Evolutionary conservation across 1,139 yeast species (phyloP).

Genomic region (Yamadazyma trypodendri): DNA sequence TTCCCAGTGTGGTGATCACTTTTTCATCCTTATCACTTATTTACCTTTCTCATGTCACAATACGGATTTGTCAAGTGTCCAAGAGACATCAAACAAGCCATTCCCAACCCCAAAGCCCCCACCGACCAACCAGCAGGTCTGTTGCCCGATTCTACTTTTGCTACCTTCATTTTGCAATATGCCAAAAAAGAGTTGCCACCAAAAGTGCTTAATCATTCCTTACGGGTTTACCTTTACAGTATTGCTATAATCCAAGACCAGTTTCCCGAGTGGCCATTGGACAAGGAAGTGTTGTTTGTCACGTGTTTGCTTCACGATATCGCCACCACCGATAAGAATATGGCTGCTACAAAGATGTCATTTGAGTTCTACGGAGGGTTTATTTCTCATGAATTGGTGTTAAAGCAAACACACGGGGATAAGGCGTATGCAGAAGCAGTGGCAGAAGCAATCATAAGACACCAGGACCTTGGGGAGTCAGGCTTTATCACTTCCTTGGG

Average conservation of each 20-base stretch:
- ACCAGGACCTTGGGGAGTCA: conserved; percentile 36
- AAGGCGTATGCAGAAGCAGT: conserved; percentile 38
- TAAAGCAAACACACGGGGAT: conserved; percentile 23
- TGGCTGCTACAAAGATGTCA: conserved; percentile 36
- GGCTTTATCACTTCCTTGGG: conserved; percentile 40
- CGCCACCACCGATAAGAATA: conserved; percentile 35
- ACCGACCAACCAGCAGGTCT: conserved; percentile 22
- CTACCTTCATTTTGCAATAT: conserved; percentile 22
- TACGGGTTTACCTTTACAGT: conserved; percentile 34
- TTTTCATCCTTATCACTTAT: too few relatives aligned
- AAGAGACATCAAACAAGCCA: conserved; percentile 28
- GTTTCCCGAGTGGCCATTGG: conserved; percentile 35
- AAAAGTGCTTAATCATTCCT: conserved; percentile 30
- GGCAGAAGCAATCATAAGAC: conserved; percentile 38
- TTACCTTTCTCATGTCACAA: conserved; percentile 19
- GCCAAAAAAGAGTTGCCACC: conserved; percentile 25
- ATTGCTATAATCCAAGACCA: conserved; percentile 36
- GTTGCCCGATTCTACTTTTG: conserved; percentile 24
- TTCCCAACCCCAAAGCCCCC: conserved; percentile 27
- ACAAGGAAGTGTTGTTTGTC: conserved; percentile 29
- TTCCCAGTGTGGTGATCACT: too few relatives aligned
- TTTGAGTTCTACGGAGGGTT: conserved; percentile 41
- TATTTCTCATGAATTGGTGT: conserved; percentile 29
- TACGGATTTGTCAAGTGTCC: conserved; percentile 35
- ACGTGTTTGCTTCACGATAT: conserved; percentile 39